Percentiles rank a stretch among this genome's conserved stretches.
Conservation (phyloP, 495 filamentous ascomycete species). For the Chaetomium tenue region DNA sequence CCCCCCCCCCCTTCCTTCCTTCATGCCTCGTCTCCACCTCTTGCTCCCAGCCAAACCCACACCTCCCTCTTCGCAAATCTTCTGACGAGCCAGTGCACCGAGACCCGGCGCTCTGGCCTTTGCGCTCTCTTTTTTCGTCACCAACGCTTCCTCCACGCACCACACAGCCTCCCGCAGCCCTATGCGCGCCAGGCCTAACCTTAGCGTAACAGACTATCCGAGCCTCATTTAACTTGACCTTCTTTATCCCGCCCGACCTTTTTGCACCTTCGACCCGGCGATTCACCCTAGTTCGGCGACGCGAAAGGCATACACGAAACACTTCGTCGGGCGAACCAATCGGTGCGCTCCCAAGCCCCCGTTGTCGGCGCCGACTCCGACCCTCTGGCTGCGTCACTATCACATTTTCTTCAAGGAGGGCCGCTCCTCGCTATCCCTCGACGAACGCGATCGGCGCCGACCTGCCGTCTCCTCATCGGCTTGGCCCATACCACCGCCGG, state of each 20-base stretch:
- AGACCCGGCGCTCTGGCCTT: slow-evolving; percentile 21
- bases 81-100: slow-evolving; percentile 12
- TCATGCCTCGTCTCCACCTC: slow-evolving; percentile 18
- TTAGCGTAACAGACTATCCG: neutral
- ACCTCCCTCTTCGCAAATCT: slow-evolving; percentile 25
- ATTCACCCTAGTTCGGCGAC: neutral
- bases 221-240: neutral
- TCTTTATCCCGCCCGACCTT: too few relatives aligned
- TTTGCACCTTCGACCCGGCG: too few relatives aligned
- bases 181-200: slow-evolving; percentile 9
- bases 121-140: slow-evolving; percentile 20
- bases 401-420: neutral
- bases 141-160: slow-evolving; percentile 1
- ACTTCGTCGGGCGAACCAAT: neutral
- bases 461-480: slow-evolving; percentile 19
- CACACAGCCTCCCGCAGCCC: neutral
- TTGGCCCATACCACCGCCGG: slow-evolving; percentile 17
- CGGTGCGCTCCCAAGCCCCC: neutral
- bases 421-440: neutral
- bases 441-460: slow-evolving; percentile 30
- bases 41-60: slow-evolving; percentile 17
- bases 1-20: slow-evolving; percentile 4
- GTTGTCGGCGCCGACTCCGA: neutral
- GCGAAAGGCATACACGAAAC: neutral
- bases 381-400: neutral